These are phyloP conservation scores for Typha latifolia DNA, from an alignment of 176 grass and related monocot species.

Conservation along the genomic window DNA sequence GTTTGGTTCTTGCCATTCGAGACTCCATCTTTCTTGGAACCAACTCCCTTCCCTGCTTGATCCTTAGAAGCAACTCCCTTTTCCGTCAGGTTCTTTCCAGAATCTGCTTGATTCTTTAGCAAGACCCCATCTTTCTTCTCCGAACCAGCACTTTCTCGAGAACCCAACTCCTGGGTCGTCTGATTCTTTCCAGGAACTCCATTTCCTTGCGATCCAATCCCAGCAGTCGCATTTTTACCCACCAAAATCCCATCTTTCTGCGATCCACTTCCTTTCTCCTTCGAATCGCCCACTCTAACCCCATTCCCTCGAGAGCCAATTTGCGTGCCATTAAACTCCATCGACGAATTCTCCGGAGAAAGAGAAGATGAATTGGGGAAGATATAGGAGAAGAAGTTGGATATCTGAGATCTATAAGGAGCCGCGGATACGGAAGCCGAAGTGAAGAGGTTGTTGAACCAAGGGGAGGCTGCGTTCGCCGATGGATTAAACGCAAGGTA, in stretches of 20 bases:
- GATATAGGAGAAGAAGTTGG: constrained; percentile 47
- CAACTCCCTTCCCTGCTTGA: constrained; percentile 1
- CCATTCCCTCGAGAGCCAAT: not conserved
- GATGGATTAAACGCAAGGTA: constrained; percentile 52
- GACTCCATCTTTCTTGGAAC: constrained; percentile 9
- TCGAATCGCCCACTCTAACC: constrained; percentile 5
- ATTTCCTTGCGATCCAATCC: constrained; percentile 12
- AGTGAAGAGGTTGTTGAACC: constrained; percentile 53
- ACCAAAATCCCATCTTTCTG: constrained; percentile 1
- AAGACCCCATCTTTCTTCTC: constrained; percentile 15
- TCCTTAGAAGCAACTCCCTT: not conserved
- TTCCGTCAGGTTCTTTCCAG: not conserved
- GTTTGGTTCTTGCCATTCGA: not conserved
- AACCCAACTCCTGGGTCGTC: not conserved
- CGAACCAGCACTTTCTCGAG: constrained; percentile 10
- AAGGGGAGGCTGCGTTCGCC: constrained; percentile 27
- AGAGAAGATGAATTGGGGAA: constrained; percentile 48
- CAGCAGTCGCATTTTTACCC: constrained; percentile 9
- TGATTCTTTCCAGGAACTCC: constrained; percentile 8
- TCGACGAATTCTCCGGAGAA: constrained; percentile 1
- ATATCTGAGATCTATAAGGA: constrained; percentile 50
- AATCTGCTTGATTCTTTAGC: not conserved
- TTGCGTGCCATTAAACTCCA: not conserved
- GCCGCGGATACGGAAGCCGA: constrained; percentile 39
- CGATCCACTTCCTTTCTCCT: constrained; percentile 2